These are phyloP conservation scores for Verticillium nonalfalfae DNA, from an alignment of 2,329 filamentous ascomycete genomes.

Conservation along the genomic window DNA sequence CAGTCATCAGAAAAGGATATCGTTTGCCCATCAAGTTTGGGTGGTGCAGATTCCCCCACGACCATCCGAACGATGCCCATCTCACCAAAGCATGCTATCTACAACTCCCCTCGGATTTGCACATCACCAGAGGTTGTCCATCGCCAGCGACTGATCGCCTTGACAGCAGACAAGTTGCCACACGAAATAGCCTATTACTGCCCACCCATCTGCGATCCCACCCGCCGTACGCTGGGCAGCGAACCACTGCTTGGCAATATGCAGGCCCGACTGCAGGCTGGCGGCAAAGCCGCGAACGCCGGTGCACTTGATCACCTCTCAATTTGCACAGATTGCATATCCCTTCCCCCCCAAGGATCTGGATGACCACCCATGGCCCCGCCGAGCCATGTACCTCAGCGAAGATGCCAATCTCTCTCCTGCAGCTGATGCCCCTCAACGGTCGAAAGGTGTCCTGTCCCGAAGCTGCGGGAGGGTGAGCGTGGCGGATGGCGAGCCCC, in stretches of 20 bases:
- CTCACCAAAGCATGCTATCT: background rate
- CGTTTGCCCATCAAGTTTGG: too few relatives aligned
- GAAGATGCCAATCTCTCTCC: background rate
- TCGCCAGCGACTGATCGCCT: too few relatives aligned
- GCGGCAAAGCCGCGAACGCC: background rate
- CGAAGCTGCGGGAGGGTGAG: background rate
- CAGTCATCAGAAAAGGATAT: too few relatives aligned
- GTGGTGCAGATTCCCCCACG: too few relatives aligned
- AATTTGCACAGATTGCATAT: background rate
- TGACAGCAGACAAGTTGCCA: too few relatives aligned
- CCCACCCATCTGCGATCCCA: too few relatives aligned
- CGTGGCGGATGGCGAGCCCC: background rate
- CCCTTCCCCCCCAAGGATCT: background rate
- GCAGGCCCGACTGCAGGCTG: background rate
- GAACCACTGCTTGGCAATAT: background rate
- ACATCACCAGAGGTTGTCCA: background rate
- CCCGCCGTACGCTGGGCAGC: too few relatives aligned
- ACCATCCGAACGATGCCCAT: background rate
- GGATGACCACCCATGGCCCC: background rate
- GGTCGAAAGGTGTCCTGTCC: background rate
- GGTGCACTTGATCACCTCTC: background rate
- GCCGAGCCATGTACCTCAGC: background rate
- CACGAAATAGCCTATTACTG: too few relatives aligned
- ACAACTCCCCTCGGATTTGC: background rate
- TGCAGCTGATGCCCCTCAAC: background rate